Percentiles rank a stretch among this genome's conserved stretches.
These are phyloP conservation scores for Penicillium cinerascens DNA, from an alignment of 495 filamentous ascomycete species.

Conservation along the genomic window DNA sequence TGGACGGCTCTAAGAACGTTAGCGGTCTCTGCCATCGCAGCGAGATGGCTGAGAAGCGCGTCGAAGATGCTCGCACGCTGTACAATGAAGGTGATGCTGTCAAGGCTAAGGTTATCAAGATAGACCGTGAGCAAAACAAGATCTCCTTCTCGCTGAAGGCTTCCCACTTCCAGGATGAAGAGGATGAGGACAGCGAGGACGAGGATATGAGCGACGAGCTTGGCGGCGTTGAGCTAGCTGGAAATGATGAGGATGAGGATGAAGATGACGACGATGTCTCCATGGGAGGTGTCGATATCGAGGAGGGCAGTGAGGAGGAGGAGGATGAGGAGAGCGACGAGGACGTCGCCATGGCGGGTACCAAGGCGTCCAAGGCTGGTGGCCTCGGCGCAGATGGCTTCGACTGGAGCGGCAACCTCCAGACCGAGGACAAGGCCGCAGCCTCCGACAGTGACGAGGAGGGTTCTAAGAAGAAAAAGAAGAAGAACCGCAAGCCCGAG, in stretches of 20 bases:
- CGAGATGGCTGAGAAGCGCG: constrained; percentile 78
- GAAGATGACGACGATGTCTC: constrained; percentile 36
- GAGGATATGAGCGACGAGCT: constrained; percentile 44
- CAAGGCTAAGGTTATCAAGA: constrained; percentile 79
- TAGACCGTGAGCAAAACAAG: constrained; percentile 67
- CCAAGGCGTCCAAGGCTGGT: constrained; percentile 25
- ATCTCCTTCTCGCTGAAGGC: constrained; percentile 91
- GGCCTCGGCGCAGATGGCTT: constrained; percentile 80
- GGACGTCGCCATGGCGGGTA: constrained; percentile 31
- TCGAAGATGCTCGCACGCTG: constrained; percentile 75
- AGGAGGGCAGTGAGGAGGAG: constrained; percentile 47
- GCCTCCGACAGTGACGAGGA: constrained; percentile 47
- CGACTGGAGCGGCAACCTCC: constrained; percentile 73
- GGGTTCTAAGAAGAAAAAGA: constrained; percentile 62
- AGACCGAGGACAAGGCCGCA: constrained; percentile 42
- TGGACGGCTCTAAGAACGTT: constrained; percentile 79
- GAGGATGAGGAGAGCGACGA: constrained; percentile 35
- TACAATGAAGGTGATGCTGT: constrained; percentile 87
- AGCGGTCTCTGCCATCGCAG: constrained; percentile 89
- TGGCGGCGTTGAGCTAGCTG: constrained; percentile 44
- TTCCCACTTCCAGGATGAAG: constrained; percentile 73
- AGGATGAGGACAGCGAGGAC: constrained; percentile 51
- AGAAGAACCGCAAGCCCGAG: constrained; percentile 71
- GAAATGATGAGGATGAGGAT: constrained; percentile 28
- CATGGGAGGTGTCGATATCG: constrained; percentile 52